These are phyloP conservation scores for Melaleuca quinquenervia DNA, from an alignment of 345 rosid species.

Conservation along the genomic window DNA sequence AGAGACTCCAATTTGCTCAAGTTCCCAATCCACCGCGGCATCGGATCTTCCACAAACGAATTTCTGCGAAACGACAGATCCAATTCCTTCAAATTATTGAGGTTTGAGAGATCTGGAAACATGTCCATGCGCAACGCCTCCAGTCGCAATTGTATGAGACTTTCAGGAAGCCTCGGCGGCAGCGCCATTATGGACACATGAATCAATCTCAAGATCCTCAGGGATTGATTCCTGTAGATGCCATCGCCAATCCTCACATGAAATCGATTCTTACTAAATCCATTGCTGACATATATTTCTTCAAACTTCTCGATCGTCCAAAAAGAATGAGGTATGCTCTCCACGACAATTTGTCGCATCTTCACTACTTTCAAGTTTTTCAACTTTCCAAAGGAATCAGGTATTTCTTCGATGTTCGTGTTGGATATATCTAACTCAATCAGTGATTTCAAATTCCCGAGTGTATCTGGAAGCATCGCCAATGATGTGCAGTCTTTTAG, in stretches of 20 bases:
- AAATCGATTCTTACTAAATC: too few species aligned
- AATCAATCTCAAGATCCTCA: too few species aligned
- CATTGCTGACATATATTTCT: too few species aligned
- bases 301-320: too few species aligned
- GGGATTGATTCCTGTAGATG: too few species aligned
- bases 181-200: background rate
- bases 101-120: background rate
- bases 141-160: background rate
- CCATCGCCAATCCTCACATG: background rate
- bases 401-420: too few species aligned
- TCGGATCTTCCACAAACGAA: background rate
- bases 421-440: background rate
- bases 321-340: too few species aligned
- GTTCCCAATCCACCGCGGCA: background rate
- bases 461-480: background rate
- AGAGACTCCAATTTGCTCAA: background rate
- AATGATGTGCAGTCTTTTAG: background rate
- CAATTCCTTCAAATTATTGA: background rate
- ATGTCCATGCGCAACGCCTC: background rate
- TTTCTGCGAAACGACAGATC: accelerated
- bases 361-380: too few species aligned
- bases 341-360: too few species aligned
- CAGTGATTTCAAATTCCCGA: background rate
- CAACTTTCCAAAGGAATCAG: too few species aligned
- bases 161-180: background rate